A percentile compares a stretch with the other conserved stretches of the same genome.
Evolutionary conservation across 352 stramenopile species (phyloP).

Genomic region (Phytophthora brassicae): DNA sequence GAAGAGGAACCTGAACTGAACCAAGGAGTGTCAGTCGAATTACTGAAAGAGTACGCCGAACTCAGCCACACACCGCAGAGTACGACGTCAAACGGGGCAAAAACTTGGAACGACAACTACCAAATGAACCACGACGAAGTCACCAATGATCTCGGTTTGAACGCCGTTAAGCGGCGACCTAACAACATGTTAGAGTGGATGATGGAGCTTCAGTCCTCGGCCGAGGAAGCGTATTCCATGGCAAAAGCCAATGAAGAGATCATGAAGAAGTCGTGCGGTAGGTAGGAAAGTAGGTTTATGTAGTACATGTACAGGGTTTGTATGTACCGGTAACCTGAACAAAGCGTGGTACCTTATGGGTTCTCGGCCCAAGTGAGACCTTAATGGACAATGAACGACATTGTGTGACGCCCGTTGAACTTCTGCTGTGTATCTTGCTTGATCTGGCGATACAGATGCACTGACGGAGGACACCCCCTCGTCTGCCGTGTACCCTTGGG

Average conservation of each 20-base stretch:
- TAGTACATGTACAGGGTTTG: too few species aligned
- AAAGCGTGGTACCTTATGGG: too few species aligned
- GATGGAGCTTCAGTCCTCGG: constrained; percentile 38
- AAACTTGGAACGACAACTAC: constrained; percentile 12
- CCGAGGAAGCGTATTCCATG: constrained; percentile 43
- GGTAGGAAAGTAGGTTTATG: background rate
- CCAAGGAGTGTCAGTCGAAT: constrained; percentile 6
- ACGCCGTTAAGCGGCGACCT: constrained; percentile 2
- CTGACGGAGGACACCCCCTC: constrained; percentile 1
- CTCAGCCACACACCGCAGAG: constrained; percentile 3
- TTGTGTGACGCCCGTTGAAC: background rate
- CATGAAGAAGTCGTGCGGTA: constrained; percentile 42
- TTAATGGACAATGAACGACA: background rate
- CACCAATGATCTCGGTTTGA: background rate
- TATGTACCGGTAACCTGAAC: too few species aligned
- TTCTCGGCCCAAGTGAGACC: background rate
- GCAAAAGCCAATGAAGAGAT: constrained; percentile 48
- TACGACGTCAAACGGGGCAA: background rate
- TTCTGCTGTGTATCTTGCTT: background rate
- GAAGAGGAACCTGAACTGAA: constrained; percentile 22
- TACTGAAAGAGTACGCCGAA: constrained; percentile 22
- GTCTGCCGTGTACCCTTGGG: constrained; percentile 19
- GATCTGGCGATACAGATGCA: too few species aligned
- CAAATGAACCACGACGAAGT: background rate
- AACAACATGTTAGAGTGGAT: constrained; percentile 38